Conservation (phyloP, 2,329 filamentous ascomycete species). For the Chrysoporthe deuterocubensis region DNA sequence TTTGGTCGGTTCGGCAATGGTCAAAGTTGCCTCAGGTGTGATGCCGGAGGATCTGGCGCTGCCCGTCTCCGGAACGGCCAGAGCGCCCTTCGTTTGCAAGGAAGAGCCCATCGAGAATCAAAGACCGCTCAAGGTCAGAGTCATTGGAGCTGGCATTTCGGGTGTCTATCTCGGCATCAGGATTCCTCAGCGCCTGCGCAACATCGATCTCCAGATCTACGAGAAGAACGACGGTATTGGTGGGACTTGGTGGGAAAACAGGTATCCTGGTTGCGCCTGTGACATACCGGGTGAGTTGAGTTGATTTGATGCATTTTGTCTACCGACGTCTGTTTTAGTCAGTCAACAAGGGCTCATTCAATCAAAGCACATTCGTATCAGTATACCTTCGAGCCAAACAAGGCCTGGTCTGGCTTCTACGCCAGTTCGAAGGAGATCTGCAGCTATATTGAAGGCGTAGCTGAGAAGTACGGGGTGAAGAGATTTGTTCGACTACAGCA, state of each 20-base stretch:
- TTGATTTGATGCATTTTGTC: too few species aligned
- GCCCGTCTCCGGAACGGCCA: background rate
- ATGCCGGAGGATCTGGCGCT: background rate
- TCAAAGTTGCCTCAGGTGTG: background rate
- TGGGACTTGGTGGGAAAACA: conserved; percentile 37
- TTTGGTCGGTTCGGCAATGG: background rate
- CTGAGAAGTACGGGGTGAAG: conserved; percentile 39
- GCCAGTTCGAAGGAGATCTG: conserved; percentile 32
- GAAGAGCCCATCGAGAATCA: conserved; percentile 27
- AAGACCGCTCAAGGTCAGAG: conserved; percentile 23
- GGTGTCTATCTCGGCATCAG: conserved; percentile 29
- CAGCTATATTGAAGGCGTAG: conserved; percentile 40
- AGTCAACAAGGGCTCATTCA: background rate
- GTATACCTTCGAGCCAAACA: conserved; percentile 21
- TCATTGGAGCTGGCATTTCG: conserved; percentile 29
- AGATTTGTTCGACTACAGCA: conserved; percentile 49
- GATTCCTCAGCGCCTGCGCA: conserved; percentile 25
- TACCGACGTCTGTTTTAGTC: background rate
- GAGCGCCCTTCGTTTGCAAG: background rate
- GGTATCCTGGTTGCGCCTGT: conserved; percentile 28
- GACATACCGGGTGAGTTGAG: conserved; percentile 18
- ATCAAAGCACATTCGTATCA: conserved; percentile 17
- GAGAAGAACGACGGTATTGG: conserved; percentile 40
- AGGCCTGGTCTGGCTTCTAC: conserved; percentile 30
- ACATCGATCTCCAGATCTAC: conserved; percentile 28